Evolutionary conservation across 495 filamentous ascomycete species (phyloP).

Genomic region (Glonium stellatum): DNA sequence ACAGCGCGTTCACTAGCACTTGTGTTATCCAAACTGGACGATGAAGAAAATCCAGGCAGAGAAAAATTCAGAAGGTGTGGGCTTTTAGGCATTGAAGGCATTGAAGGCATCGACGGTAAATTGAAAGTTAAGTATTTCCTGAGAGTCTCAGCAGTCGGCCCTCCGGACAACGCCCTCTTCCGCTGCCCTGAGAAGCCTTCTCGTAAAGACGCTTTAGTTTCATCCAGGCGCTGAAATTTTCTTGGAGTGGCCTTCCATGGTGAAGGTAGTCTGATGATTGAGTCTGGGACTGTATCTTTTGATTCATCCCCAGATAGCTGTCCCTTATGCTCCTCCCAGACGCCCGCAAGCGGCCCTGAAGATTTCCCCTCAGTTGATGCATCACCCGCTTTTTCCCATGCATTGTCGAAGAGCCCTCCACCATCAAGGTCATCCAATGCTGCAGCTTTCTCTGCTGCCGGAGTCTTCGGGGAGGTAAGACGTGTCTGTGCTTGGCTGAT

Average conservation of each 20-base stretch:
- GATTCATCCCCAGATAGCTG: background rate
- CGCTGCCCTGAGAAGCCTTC: slow-evolving; percentile 31
- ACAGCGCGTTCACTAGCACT: background rate
- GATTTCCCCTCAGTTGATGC: slow-evolving; percentile 12
- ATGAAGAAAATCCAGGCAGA: slow-evolving; percentile 20
- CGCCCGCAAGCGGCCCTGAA: background rate
- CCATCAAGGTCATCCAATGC: slow-evolving; percentile 55
- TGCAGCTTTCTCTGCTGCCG: slow-evolving; percentile 66
- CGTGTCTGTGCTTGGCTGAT: slow-evolving; percentile 66
- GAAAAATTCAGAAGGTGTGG: slow-evolving; percentile 21
- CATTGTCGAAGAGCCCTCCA: slow-evolving; percentile 30
- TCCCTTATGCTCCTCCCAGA: slow-evolving; percentile 3
- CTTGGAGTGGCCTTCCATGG: slow-evolving; percentile 49
- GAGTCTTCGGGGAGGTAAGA: slow-evolving; percentile 62
- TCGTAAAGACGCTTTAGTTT: slow-evolving; percentile 20
- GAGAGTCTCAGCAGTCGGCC: slow-evolving; percentile 16
- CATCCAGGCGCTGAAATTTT: slow-evolving; percentile 14
- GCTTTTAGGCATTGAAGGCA: slow-evolving; percentile 16
- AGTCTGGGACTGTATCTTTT: slow-evolving; percentile 8
- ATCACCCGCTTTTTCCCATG: slow-evolving; percentile 10
- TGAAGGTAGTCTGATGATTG: slow-evolving; percentile 35
- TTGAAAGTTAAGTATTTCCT: slow-evolving; percentile 27
- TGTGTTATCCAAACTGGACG: slow-evolving; percentile 3
- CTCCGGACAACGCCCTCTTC: slow-evolving; percentile 18
- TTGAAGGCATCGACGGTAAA: slow-evolving; percentile 13